Conservation (phyloP, 1,139 yeast genomes). For the Magnusiomyces sp. region DNA sequence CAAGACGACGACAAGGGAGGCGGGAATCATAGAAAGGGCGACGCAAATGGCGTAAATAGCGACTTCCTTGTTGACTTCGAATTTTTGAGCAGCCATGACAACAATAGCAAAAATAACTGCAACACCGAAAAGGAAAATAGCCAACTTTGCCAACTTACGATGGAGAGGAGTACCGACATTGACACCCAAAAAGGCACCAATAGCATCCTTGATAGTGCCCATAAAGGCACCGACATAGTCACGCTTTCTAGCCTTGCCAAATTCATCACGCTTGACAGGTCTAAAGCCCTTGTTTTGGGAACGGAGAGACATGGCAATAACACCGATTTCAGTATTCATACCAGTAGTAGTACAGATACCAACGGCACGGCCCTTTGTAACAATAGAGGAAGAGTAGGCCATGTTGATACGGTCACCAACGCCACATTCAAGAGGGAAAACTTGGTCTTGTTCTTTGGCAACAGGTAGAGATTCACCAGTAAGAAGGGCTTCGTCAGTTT, state of each 20-base stretch:
- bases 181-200: slow-evolving; percentile 66
- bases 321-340: slow-evolving; percentile 65
- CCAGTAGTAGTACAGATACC: slow-evolving; percentile 66
- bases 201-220: slow-evolving; percentile 42
- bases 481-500: slow-evolving; percentile 70
- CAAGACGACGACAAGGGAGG: slow-evolving; percentile 69
- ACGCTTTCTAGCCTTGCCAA: slow-evolving; percentile 34
- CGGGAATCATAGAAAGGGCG: slow-evolving; percentile 78
- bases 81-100: slow-evolving; percentile 71
- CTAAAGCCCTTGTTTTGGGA: slow-evolving; percentile 32
- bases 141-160: slow-evolving; percentile 58
- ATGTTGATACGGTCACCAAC: slow-evolving; percentile 72
- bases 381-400: slow-evolving; percentile 64
- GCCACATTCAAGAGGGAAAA: slow-evolving; percentile 44
- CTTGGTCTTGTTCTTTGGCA: slow-evolving; percentile 42
- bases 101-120: slow-evolving; percentile 73
- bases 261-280: slow-evolving; percentile 30
- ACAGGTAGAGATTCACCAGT: slow-evolving; percentile 80
- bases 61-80: slow-evolving; percentile 57
- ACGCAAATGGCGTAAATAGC: slow-evolving; percentile 80
- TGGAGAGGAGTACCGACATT: slow-evolving; percentile 73
- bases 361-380: slow-evolving; percentile 67
- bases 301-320: slow-evolving; percentile 58
- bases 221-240: slow-evolving; percentile 45
- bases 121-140: slow-evolving; percentile 55